Percentiles rank a stretch among this genome's conserved stretches.
Conservation (phyloP, 768 basidiomycete species). For the Lenzites betulinus region DNA sequence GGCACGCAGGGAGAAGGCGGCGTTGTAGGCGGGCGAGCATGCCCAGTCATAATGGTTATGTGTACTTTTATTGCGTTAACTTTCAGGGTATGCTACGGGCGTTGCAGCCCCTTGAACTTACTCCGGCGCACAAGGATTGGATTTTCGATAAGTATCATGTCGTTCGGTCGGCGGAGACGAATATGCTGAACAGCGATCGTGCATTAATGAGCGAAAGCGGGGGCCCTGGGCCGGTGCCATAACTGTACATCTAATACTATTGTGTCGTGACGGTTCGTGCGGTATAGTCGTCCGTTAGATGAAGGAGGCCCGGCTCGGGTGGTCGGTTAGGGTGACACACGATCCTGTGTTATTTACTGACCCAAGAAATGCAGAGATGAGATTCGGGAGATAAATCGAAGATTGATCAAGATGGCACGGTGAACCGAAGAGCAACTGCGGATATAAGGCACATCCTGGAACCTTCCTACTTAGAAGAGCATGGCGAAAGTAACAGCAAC, state of each 20-base stretch:
- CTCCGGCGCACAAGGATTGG: too few relatives aligned
- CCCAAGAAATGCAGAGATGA: not conserved
- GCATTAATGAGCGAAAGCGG: slow-evolving; percentile 23
- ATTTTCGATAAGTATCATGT: not conserved
- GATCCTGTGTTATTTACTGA: slow-evolving; percentile 14
- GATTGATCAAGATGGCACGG: not conserved
- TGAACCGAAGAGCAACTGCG: slow-evolving; percentile 1
- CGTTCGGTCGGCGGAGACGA: not conserved
- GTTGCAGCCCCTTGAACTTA: too few relatives aligned
- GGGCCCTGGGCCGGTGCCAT: slow-evolving; percentile 18
- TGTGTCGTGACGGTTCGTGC: slow-evolving; percentile 17
- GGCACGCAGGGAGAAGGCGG: slow-evolving; percentile 43
- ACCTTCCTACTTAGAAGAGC: slow-evolving; percentile 17
- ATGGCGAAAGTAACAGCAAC: slow-evolving; percentile 22
- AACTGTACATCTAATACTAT: slow-evolving; percentile 17
- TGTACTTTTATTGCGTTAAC: too few relatives aligned
- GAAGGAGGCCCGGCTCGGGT: slow-evolving; percentile 11
- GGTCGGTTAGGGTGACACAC: slow-evolving; percentile 14
- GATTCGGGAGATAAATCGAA: not conserved
- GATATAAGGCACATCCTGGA: not conserved
- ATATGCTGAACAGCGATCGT: slow-evolving; percentile 15
- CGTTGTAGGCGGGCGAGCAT: slow-evolving; percentile 13
- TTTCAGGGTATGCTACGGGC: too few relatives aligned
- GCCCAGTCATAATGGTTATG: too few relatives aligned
- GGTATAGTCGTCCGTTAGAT: not conserved